Percentiles rank a stretch among this genome's conserved stretches.
Evolutionary conservation across 176 grass and related monocot species (phyloP).

Genomic region (Aegilops speltoides): DNA sequence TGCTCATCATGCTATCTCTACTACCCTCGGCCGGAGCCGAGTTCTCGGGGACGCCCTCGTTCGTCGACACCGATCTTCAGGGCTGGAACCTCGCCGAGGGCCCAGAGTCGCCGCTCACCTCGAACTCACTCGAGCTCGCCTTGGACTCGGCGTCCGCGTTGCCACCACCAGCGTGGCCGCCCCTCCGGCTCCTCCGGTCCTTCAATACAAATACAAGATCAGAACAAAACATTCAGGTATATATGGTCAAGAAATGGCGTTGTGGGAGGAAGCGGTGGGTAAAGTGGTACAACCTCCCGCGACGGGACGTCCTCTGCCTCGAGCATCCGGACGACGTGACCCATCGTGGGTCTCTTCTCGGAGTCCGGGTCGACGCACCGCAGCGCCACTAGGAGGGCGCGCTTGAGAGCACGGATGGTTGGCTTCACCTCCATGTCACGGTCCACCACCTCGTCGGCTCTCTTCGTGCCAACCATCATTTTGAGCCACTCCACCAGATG

Average conservation of each 20-base stretch:
- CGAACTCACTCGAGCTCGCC: constrained; percentile 49
- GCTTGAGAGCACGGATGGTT: constrained; percentile 59
- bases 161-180: constrained; percentile 15
- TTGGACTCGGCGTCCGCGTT: constrained; percentile 48
- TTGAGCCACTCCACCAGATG: constrained; percentile 85
- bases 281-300: constrained; percentile 38
- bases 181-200: constrained; percentile 62
- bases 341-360: constrained; percentile 70
- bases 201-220: background rate
- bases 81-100: constrained; percentile 45
- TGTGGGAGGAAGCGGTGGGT: background rate
- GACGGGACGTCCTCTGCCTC: constrained; percentile 66
- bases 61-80: background rate
- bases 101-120: constrained; percentile 39
- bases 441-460: constrained; percentile 68
- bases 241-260: background rate
- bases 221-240: background rate
- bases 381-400: constrained; percentile 64
- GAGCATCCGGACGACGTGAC: constrained; percentile 67
- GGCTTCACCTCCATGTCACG: constrained; percentile 62
- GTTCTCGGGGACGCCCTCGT: background rate
- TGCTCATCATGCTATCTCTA: constrained; percentile 1
- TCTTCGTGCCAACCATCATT: constrained; percentile 62
- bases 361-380: constrained; percentile 63
- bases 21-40: background rate